Conservation (phyloP, 257 asterid species). For the Solanum chmielewskii region DNA sequence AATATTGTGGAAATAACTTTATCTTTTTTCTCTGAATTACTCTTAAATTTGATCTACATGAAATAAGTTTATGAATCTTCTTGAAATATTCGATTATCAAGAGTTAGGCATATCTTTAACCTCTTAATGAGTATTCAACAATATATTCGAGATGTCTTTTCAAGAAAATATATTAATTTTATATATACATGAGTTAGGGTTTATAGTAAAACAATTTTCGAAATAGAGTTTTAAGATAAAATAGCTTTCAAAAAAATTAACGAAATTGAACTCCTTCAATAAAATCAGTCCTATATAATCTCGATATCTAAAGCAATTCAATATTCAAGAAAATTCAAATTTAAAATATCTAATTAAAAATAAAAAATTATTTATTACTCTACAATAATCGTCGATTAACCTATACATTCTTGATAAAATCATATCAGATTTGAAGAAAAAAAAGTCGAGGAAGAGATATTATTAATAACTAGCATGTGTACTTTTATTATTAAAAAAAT, state of each 20-base stretch:
- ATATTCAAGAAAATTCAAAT: too few relatives aligned
- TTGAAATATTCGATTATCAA: background rate
- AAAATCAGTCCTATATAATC: background rate
- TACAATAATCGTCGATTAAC: too few relatives aligned
- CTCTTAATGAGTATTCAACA: background rate
- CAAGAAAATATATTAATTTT: too few relatives aligned
- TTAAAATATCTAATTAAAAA: too few relatives aligned
- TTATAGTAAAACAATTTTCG: too few relatives aligned
- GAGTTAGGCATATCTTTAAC: background rate
- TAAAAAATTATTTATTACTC: too few relatives aligned
- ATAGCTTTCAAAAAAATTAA: too few relatives aligned
- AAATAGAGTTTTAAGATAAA: too few relatives aligned
- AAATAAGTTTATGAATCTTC: background rate
- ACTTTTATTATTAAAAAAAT: background rate
- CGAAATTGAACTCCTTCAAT: too few relatives aligned
- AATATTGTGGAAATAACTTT: background rate
- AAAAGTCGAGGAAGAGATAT: background rate
- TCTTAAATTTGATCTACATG: background rate
- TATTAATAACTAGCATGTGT: background rate
- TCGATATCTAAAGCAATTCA: background rate
- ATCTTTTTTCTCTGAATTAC: background rate
- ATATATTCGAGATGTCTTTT: too few relatives aligned
- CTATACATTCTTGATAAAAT: background rate
- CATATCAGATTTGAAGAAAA: background rate
- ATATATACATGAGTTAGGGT: background rate